These are phyloP conservation scores for Rachicladosporium sp. DNA, from an alignment of 2,329 filamentous ascomycete genomes.

Conservation along the genomic window DNA sequence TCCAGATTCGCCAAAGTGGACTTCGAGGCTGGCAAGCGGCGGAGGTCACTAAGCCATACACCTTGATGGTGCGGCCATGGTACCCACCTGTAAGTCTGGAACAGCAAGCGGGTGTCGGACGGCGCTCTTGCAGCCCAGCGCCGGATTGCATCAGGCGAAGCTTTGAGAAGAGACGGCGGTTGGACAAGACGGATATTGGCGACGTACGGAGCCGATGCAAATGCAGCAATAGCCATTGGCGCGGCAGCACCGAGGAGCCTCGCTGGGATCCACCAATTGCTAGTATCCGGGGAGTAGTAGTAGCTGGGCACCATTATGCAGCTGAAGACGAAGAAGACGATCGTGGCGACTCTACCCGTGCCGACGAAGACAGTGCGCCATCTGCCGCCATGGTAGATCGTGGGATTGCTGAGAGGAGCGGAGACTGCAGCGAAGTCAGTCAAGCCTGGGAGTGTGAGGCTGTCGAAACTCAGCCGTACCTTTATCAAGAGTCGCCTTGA, in stretches of 20 bases:
- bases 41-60: constrained; percentile 15
- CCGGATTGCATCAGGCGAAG: constrained; percentile 44
- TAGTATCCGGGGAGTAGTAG: constrained; percentile 28
- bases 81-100: constrained; percentile 30
- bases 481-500: constrained; percentile 2
- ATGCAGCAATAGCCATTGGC: constrained; percentile 53
- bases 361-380: constrained; percentile 55
- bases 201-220: constrained; percentile 58
- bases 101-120: constrained; percentile 25
- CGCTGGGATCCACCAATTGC: constrained; percentile 30
- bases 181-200: constrained; percentile 58
- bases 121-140: constrained; percentile 40
- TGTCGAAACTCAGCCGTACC: background rate
- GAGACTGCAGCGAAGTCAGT: constrained; percentile 36
- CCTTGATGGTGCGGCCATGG: constrained; percentile 24
- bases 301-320: constrained; percentile 52
- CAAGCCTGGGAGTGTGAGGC: constrained; percentile 1
- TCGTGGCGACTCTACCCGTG: constrained; percentile 56
- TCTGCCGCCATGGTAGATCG: constrained; percentile 62
- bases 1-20: constrained; percentile 19
- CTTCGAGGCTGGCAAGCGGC: constrained; percentile 11
- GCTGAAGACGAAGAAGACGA: constrained; percentile 58
- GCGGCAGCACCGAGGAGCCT: constrained; percentile 45
- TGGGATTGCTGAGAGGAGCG: constrained; percentile 40
- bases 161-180: constrained; percentile 48